Evolutionary conservation across 1,284 basidiomycete genomes (phyloP), one percentile per base, ranked within the genome.

Genomic region (Vanrija sp.): DNA sequence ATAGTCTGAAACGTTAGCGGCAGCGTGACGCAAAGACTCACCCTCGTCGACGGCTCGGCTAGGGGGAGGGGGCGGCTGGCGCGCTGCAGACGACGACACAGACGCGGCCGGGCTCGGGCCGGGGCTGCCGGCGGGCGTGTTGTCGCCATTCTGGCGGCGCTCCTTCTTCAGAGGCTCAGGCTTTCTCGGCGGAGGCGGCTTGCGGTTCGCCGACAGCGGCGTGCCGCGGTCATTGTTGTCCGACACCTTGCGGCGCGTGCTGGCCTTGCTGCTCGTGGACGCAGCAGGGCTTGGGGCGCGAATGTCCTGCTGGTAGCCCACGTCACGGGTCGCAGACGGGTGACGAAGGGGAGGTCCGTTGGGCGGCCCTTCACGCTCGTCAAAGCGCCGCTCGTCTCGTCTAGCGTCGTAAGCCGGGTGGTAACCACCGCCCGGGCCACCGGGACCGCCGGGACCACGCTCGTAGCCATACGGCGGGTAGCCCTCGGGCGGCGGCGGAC

Each of bases 31-130:
- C 38, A 14, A 19, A 15, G 4, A 19, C 68, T 67, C 57, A 73
- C 72, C 72, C 46, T 76, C 74, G 53, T 76, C 72, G 3, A 75
- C 64, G 3, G 65, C 59, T 5, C 69, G 57, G 31, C 58, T 54
- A 12, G 56, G 56, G 6, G 44, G 43, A 8, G 44, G 38, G 15
- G 24, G 27, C 39, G 42, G 9, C 47, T 22, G 47, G 8, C 35
- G 10, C 16, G 44, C 14, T 27, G 36, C 42, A 1, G 52, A 25
- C 20, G 41, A 25, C 19, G 45, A 18, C 23, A 37, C 52, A 24
- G 55, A 52, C 7, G 59, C 49, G 2, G 52, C 59, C 12, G 59
- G 55, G 47, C 50, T 51, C 10, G 46, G 48, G n/a, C 51, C 45
- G 5, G 49, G 48, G 12, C 49, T 54, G n/a, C 48, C 41, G 44